phyloP scores from a whole-genome alignment of 2,329 filamentous ascomycete species.

The Bipolaris gigantea region DNA sequence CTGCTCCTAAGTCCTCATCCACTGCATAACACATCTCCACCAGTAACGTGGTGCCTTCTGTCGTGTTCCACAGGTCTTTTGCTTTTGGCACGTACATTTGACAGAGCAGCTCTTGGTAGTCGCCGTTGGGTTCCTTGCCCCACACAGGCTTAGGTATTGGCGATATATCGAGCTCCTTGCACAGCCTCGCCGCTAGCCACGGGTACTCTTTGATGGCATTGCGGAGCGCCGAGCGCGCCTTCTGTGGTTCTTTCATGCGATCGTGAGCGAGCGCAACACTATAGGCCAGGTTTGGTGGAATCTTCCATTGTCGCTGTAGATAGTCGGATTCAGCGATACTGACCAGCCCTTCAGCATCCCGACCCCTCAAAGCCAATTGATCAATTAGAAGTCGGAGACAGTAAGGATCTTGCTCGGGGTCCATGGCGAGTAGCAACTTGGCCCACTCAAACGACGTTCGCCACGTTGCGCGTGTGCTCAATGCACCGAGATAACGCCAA shows the following conservation, averaged over 20 bases:
- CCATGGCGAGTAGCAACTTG: slow-evolving; percentile 76
- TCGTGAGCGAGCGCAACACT: slow-evolving; percentile 76
- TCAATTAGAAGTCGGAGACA: slow-evolving; percentile 80
- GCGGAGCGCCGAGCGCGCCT: slow-evolving; percentile 66
- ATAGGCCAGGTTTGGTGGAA: slow-evolving; percentile 71
- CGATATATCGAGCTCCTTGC: slow-evolving; percentile 77
- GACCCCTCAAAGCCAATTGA: slow-evolving; percentile 78
- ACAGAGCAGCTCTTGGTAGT: slow-evolving; percentile 68
- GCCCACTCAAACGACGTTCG: slow-evolving; percentile 92
- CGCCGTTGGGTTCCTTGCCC: slow-evolving; percentile 70
- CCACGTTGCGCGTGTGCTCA: slow-evolving; percentile 90
- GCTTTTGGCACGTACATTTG: slow-evolving; percentile 75
- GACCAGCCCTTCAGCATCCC: slow-evolving; percentile 75
- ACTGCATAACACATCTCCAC: slow-evolving; percentile 65
- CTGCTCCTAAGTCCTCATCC: slow-evolving; percentile 29
- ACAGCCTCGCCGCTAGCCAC: slow-evolving; percentile 81
- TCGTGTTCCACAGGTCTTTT: slow-evolving; percentile 84
- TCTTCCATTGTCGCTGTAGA: slow-evolving; percentile 54
- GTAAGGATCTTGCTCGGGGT: slow-evolving; percentile 76
- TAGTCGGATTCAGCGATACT: slow-evolving; percentile 62
- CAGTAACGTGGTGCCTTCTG: slow-evolving; percentile 69
- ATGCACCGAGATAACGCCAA: slow-evolving; percentile 83
- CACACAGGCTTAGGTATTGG: slow-evolving; percentile 77
- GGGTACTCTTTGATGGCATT: slow-evolving; percentile 73
- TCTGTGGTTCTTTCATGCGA: slow-evolving; percentile 66